Base-by-base conservation (phyloP, 2,329 filamentous ascomycete genomes). In the Fusarium sp. region DNA sequence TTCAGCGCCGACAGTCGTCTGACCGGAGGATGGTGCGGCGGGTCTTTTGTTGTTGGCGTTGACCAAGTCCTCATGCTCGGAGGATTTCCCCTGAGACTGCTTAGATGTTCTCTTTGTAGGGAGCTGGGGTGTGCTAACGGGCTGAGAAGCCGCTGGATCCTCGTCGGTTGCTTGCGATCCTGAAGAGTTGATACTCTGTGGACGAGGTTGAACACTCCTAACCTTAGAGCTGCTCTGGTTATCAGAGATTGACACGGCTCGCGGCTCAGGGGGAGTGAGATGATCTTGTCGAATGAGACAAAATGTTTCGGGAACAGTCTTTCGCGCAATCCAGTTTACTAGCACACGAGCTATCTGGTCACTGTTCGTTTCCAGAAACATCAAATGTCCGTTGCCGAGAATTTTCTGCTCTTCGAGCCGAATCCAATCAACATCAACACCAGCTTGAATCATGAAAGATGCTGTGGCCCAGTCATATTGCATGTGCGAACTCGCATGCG, bases 401-500 rank as follows among this genome's bases (percentile, higher is more conserved):
- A 89, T 82, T 0, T 81, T 81, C 1, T 78, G 60, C 1, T 84
- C 75, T 0, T 78, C 81, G 46, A 90, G 78, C 52, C 81, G 77
- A 37, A 87, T 67, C 77, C 82, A 83, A 3, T 85, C 78, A 1
- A 82, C 80, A 0, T 71, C 62, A 1, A 85, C 81, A 0, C 88
- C 87, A 2, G 84, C 86, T 72, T 90, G 88, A 55, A 76, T 70
- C 72, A 90, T 73, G 72, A 85, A 90, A 12, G 76, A 65, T 2
- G 85, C 82, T 0, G 85, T 88, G 37, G 86, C 88, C 75, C 86
- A 84, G 68, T 91, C 89, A 64, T 86, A 90, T 10, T 79, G 75
- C 3, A 80, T 78, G 75, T 90, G 88, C n/a, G 82, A 83, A 54
- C 85, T 86, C 4, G 88, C 84, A 60, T 89, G 84, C 0, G 80